Percentiles rank a stretch among this genome's conserved stretches.
These are phyloP conservation scores for Salix dunnii DNA, from an alignment of 345 rosid species.

Conservation along the genomic window DNA sequence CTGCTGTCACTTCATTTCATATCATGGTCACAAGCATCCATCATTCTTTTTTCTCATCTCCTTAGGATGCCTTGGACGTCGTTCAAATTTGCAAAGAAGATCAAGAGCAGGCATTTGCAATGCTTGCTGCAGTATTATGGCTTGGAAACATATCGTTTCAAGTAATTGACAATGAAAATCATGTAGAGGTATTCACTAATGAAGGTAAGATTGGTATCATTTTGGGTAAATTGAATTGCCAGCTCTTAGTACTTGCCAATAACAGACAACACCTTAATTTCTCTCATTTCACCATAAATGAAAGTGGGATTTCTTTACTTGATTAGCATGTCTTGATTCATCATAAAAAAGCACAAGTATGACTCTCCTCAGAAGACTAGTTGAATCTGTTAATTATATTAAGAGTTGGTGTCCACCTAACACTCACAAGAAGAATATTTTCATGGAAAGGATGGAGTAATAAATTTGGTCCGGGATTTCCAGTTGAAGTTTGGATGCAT, in stretches of 20 bases:
- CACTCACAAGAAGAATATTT: neutral
- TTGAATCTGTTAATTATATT: conserved; percentile 1
- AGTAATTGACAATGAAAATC: conserved; percentile 69
- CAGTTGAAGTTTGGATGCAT: neutral
- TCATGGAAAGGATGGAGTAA: neutral
- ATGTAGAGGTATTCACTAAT: conserved; percentile 70
- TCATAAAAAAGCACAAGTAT: neutral
- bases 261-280: neutral
- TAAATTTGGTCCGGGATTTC: neutral
- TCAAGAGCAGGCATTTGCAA: conserved; percentile 68
- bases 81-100: conserved; percentile 67
- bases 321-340: neutral
- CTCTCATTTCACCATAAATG: neutral
- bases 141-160: conserved; percentile 80
- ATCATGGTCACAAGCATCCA: neutral
- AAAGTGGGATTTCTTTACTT: neutral
- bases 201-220: conserved; percentile 55
- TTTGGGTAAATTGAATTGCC: neutral
- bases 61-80: conserved; percentile 72
- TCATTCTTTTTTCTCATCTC: conserved; percentile 20
- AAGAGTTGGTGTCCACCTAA: neutral
- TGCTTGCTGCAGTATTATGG: conserved; percentile 91
- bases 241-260: neutral
- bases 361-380: neutral
- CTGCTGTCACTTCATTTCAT: conserved; percentile 1